Evolutionary conservation across 1,284 basidiomycete genomes (phyloP).

Genomic region (Pseudozyma pruni): DNA sequence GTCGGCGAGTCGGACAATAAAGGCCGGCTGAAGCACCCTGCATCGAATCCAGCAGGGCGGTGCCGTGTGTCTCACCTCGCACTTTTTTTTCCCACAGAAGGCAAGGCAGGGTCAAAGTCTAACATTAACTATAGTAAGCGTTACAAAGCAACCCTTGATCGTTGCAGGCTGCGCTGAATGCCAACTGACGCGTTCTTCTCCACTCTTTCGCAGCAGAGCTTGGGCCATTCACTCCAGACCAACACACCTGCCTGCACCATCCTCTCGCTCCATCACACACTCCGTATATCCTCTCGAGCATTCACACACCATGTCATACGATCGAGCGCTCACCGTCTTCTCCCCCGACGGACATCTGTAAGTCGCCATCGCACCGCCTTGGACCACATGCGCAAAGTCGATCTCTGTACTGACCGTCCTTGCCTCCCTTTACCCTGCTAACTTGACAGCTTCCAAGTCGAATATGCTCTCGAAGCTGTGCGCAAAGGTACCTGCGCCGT

Average conservation of each 20-base stretch:
- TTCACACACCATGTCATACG: slow-evolving; percentile 48
- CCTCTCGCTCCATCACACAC: slow-evolving; percentile 2
- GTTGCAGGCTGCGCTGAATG: neutral
- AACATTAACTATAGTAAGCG: no score
- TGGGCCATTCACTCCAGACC: slow-evolving; percentile 16
- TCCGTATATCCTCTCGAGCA: neutral
- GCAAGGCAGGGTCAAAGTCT: no score
- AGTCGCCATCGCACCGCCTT: no score
- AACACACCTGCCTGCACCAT: slow-evolving; percentile 2
- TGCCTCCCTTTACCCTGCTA: no score
- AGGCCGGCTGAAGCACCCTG: no score
- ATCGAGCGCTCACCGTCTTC: slow-evolving; percentile 84
- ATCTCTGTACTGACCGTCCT: neutral
- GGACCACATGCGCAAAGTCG: no score
- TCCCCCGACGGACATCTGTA: slow-evolving; percentile 94
- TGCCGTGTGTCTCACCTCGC: no score
- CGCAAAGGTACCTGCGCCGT: slow-evolving; percentile 97
- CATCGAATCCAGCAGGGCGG: no score
- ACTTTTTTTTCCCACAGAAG: no score
- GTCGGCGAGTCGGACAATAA: no score
- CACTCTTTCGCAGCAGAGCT: slow-evolving; percentile 4
- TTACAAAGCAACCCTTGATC: slow-evolving; percentile 19
- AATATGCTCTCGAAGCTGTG: slow-evolving; percentile 97
- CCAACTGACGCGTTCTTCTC: slow-evolving; percentile 36
- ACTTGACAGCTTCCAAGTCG: slow-evolving; percentile 75